A percentile compares a stretch with the other conserved stretches of the same genome.
phyloP scores from a whole-genome alignment of 352 stramenopile genomes.

The Blastocystis sp. region DNA sequence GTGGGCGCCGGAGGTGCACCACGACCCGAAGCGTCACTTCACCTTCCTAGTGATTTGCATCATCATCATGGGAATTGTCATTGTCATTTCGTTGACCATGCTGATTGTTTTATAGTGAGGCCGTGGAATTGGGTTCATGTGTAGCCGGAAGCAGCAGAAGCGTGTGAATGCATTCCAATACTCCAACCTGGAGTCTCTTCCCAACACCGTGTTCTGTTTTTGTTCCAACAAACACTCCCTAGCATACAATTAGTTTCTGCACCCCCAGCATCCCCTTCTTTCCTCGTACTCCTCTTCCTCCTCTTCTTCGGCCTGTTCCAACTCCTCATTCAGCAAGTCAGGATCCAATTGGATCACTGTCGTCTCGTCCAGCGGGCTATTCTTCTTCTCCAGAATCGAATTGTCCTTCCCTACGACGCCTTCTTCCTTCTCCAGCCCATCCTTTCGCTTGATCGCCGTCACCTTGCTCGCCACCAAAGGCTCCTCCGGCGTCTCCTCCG shows the following conservation, averaged over 20 bases:
- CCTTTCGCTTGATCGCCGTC: neutral
- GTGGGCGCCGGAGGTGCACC: conserved; percentile 33
- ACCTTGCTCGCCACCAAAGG: neutral
- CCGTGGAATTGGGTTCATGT: neutral
- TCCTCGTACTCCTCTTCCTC: neutral
- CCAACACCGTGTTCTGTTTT: neutral
- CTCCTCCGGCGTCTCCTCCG: neutral
- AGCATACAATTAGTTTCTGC: neutral
- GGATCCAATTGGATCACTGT: neutral
- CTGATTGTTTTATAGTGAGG: conserved; percentile 24
- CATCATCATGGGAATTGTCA: conserved; percentile 10
- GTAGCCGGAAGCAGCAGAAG: conserved; percentile 15
- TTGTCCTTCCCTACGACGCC: no score
- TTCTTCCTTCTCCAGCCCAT: neutral
- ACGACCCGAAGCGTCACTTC: neutral
- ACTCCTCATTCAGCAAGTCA: neutral
- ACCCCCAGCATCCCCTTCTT: neutral
- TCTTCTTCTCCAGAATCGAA: no score
- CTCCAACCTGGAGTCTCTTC: neutral
- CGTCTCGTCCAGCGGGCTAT: no score
- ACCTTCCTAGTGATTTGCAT: conserved; percentile 11
- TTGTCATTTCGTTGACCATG: conserved; percentile 27
- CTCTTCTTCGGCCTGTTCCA: neutral
- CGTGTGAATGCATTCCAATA: neutral
- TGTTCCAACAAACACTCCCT: neutral